Percentiles rank a stretch among this genome's conserved stretches.
Evolutionary conservation across 352 stramenopile genomes (phyloP).

Genomic region (Pythium graminicola): DNA sequence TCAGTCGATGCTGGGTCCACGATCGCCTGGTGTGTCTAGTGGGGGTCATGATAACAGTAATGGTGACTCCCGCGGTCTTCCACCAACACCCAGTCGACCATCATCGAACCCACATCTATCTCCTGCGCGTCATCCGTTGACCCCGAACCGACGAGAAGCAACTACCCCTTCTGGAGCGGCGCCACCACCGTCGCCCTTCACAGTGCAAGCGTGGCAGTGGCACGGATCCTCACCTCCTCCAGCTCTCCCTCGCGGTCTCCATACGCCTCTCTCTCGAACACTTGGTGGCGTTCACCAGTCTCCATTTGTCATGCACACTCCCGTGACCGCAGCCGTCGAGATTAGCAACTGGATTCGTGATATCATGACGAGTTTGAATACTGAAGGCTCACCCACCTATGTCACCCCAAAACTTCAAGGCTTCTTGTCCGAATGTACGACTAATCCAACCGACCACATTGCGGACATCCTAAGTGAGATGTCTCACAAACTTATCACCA

Average conservation of each 20-base stretch:
- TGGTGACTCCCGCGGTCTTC: conserved; percentile 15
- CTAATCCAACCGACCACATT: conserved; percentile 55
- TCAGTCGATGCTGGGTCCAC: conserved; percentile 25
- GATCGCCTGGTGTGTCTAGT: conserved; percentile 2
- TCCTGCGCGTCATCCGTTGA: conserved; percentile 14
- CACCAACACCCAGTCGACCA: conserved; percentile 13
- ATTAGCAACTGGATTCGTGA: conserved; percentile 80
- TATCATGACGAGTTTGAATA: conserved; percentile 24
- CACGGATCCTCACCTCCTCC: conserved; percentile 50
- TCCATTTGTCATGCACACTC: conserved; percentile 50
- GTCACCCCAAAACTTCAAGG: conserved; percentile 40
- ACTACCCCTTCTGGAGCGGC: conserved; percentile 15
- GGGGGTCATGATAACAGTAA: conserved; percentile 1
- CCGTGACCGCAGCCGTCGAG: conserved; percentile 72
- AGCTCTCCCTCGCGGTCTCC: conserved; percentile 25
- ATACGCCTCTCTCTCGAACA: conserved; percentile 23
- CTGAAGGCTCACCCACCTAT: conserved; percentile 13
- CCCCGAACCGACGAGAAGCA: conserved; percentile 15
- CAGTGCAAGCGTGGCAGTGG: conserved; percentile 62
- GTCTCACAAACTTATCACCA: conserved; percentile 41
- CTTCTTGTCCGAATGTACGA: conserved; percentile 57
- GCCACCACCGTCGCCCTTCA: conserved; percentile 35
- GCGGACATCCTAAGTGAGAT: conserved; percentile 39
- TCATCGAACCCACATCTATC: conserved; percentile 15
- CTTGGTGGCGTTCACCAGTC: conserved; percentile 28